Evolutionary conservation across 768 basidiomycete species (phyloP).

Genomic region (Coprinopsis strossmayeri): DNA sequence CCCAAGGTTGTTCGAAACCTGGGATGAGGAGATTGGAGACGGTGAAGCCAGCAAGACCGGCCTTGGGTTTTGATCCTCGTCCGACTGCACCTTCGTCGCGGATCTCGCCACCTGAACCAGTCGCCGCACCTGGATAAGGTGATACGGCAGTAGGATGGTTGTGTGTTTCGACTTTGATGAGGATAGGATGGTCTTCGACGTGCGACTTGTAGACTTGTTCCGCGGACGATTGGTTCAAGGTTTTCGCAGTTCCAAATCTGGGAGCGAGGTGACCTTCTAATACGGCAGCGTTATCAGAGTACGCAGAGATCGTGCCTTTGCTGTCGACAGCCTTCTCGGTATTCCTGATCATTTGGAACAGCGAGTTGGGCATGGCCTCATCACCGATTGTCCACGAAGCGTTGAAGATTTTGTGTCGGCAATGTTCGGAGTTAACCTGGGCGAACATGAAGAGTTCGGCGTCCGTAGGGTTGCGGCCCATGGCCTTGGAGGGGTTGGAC

Average conservation of each 20-base stretch:
- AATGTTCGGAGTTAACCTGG: constrained; percentile 99
- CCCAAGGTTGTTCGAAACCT: constrained; percentile 91
- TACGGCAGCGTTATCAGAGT: constrained; percentile 98
- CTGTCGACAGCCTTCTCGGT: constrained; percentile 69
- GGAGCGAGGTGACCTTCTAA: constrained; percentile 71
- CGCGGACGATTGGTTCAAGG: constrained; percentile 4
- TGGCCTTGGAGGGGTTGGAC: constrained; percentile 48
- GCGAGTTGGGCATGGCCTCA: constrained; percentile 51
- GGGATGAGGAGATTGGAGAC: constrained; percentile 93
- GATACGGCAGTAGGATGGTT: constrained; percentile 99
- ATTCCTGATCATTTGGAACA: constrained; percentile 97
- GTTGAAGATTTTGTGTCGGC: constrained; percentile 99
- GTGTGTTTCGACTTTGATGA: constrained; percentile 98
- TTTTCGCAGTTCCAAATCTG: constrained; percentile 43
- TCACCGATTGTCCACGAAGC: constrained; percentile 92
- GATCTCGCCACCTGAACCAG: constrained; percentile 97
- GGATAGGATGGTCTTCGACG: constrained; percentile 74
- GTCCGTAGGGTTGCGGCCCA: constrained; percentile 86
- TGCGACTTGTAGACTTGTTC: constrained; percentile 45
- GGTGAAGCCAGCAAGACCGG: constrained; percentile 88
- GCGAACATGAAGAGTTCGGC: constrained; percentile 99
- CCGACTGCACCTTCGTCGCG: constrained; percentile 97
- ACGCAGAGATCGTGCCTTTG: constrained; percentile 86
- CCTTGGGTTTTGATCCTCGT: constrained; percentile 92
- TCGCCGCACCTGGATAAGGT: constrained; percentile 97